Evolutionary conservation across 1,284 basidiomycete genomes (phyloP).

Genomic region (Testicularia cyperi): DNA sequence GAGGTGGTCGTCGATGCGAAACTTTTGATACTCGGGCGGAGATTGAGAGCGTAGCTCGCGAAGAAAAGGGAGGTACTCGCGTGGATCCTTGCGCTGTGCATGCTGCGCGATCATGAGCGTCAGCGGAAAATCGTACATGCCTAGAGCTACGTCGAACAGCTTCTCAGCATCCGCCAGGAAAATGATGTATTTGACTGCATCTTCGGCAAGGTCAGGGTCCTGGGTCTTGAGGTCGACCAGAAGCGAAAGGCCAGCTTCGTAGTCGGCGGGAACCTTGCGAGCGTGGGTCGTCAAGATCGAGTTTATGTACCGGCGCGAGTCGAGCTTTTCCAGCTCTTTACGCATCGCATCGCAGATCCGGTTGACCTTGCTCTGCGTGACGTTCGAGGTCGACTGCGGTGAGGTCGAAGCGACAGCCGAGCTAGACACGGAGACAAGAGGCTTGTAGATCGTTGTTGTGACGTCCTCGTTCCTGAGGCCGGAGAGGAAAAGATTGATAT

Average conservation of each 20-base stretch:
- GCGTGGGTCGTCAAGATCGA: conserved; percentile 89
- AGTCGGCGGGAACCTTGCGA: conserved; percentile 86
- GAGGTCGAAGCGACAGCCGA: conserved; percentile 1
- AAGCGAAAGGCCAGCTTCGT: conserved; percentile 78
- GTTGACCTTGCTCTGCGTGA: conserved; percentile 66
- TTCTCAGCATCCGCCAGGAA: conserved; percentile 92
- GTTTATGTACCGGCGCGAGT: conserved; percentile 80
- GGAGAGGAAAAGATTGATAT: conserved; percentile 89
- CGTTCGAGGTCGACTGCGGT: conserved; percentile 25
- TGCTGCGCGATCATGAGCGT: conserved; percentile 96
- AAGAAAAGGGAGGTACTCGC: conserved; percentile 96
- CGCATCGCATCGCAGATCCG: conserved; percentile 79
- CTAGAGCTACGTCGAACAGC: conserved; percentile 89
- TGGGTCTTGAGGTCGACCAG: conserved; percentile 77
- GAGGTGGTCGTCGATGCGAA: conserved; percentile 90
- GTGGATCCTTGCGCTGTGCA: conserved; percentile 92
- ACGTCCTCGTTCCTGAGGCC: conserved; percentile 65
- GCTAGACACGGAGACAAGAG: conserved; percentile 17
- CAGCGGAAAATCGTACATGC: conserved; percentile 97
- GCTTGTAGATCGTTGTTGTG: conserved; percentile 59
- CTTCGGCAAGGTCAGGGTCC: conserved; percentile 76
- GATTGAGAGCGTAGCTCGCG: conserved; percentile 81
- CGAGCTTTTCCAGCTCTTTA: conserved; percentile 70
- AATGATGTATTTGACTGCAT: conserved; percentile 97
- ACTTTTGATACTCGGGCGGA: conserved; percentile 75